These are phyloP conservation scores for Neurospora hispaniola DNA, from an alignment of 495 filamentous ascomycete genomes.

Conservation along the genomic window DNA sequence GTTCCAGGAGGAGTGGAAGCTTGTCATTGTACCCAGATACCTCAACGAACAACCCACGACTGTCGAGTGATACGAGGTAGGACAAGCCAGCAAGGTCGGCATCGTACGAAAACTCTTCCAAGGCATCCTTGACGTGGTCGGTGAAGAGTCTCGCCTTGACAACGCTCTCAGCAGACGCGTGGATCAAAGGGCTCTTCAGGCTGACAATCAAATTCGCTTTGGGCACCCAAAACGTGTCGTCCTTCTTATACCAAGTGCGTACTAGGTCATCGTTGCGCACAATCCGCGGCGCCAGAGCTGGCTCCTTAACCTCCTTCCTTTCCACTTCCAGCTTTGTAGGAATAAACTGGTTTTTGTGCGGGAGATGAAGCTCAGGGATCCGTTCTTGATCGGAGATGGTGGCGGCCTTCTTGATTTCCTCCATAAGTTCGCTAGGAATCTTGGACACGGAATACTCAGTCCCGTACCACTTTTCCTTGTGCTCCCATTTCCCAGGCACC, in stretches of 20 bases:
- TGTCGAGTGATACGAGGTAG: slow-evolving; percentile 63
- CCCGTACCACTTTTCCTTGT: slow-evolving; percentile 95
- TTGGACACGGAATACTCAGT: slow-evolving; percentile 84
- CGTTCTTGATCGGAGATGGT: slow-evolving; percentile 46
- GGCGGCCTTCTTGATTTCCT: slow-evolving; percentile 54
- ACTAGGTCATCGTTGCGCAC: slow-evolving; percentile 77
- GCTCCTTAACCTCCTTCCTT: slow-evolving; percentile 74
- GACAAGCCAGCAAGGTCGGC: slow-evolving; percentile 87
- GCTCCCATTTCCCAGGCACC: slow-evolving; percentile 72
- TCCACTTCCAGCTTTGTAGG: slow-evolving; percentile 89
- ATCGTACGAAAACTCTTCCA: slow-evolving; percentile 94
- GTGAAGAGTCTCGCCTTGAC: slow-evolving; percentile 76
- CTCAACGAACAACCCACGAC: slow-evolving; percentile 64
- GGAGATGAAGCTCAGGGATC: slow-evolving; percentile 66
- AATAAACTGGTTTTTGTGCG: slow-evolving; percentile 92
- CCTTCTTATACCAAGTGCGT: slow-evolving; percentile 97
- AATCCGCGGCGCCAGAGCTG: slow-evolving; percentile 64
- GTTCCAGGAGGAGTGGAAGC: slow-evolving; percentile 80
- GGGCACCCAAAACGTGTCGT: slow-evolving; percentile 97
- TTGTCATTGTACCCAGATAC: slow-evolving; percentile 95
- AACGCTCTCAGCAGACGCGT: slow-evolving; percentile 62
- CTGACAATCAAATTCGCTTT: slow-evolving; percentile 79
- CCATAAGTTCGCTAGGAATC: slow-evolving; percentile 66
- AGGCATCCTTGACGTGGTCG: slow-evolving; percentile 76
- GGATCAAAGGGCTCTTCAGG: slow-evolving; percentile 66